Evolutionary conservation across 768 basidiomycete genomes (phyloP), one percentile per base, ranked within the genome.

Genomic region (Paxillus ammoniavirescens): DNA sequence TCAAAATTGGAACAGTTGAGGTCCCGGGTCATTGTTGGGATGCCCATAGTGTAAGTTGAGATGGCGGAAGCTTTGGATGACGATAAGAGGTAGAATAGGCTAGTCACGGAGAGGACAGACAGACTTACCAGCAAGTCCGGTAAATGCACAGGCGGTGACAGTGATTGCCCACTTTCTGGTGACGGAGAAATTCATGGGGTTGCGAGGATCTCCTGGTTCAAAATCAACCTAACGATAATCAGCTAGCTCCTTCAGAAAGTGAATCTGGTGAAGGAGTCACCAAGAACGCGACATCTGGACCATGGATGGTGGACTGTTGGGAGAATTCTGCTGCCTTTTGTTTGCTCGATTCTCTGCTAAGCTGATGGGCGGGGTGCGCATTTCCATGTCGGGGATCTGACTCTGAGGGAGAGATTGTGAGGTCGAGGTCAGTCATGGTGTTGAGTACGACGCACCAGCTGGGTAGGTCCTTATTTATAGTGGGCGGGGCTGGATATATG

Each of bases 31-130:
- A 89, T 87, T 0, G 82, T 78, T 4, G 71, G 60, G 54, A 78
- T 72, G 1, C 87, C 87, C 61, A 82, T 64, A 23, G 76, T 79
- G 61, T 82, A 87, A 0, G 82, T 72, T 4, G 80, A 73, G 4
- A 75, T 74, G 4, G 77, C 71, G 0, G 78, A 75, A 35, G 83
- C 86, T 82, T 33, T 23, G 4, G 42, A 54, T 38, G 43, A 45
- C 0, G 31, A 43, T 61, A 21, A 21, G 21, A 21, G 21, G 3
- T 8, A 47, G 46, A 4, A 15, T 28, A 48, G 21, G 21, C 21
- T 17, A 37, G 38, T 7, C 13, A 5, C 15, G 10, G 14, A 10
- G 14, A 36, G 14, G 35, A 48, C 41, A 21, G 37, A 21, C 21
- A 21, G 23, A 58, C 62, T 48, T 58, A 66, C 74, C 67, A 44